Evolutionary conservation across 1,284 basidiomycete species (phyloP).

Genomic region (Microbotryum silenes-acaulis): DNA sequence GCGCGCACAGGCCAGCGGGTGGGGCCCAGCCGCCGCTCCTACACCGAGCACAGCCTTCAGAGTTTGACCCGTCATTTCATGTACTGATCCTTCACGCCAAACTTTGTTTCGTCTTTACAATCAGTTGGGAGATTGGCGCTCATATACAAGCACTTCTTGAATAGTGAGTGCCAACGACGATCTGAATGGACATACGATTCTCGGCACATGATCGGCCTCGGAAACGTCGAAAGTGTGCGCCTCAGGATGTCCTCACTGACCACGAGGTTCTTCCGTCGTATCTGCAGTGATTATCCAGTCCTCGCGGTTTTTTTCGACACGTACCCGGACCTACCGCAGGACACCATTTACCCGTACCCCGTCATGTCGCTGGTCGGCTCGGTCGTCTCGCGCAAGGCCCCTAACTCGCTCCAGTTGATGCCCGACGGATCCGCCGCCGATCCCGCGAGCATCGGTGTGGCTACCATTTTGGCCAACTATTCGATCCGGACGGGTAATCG

Average conservation of each 20-base stretch:
- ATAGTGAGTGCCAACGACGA: constrained; percentile 34
- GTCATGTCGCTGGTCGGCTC: constrained; percentile 10
- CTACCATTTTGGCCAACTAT: constrained; percentile 58
- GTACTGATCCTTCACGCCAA: too few species aligned
- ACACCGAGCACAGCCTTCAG: too few species aligned
- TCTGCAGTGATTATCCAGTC: constrained; percentile 47
- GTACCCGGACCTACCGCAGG: constrained; percentile 20
- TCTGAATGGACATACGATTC: too few species aligned
- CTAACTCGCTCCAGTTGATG: constrained; percentile 34
- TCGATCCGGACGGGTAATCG: constrained; percentile 1
- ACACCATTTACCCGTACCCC: constrained; percentile 5
- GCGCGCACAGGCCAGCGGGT: too few species aligned
- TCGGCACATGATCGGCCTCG: too few species aligned
- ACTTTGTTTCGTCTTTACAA: too few species aligned
- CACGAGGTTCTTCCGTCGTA: too few species aligned
- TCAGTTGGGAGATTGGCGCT: constrained; percentile 74
- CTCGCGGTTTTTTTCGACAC: constrained; percentile 55
- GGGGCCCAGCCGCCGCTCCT: too few species aligned
- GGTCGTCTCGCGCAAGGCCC: constrained; percentile 9
- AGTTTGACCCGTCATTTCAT: too few species aligned
- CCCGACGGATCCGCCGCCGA: constrained; percentile 62
- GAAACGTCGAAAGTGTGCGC: too few species aligned
- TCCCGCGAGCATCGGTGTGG: constrained; percentile 71
- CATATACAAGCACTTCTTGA: constrained; percentile 63
- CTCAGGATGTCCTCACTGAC: too few species aligned